Base-by-base conservation (phyloP, 805 yeast species). In the Blastobotrys robertii region DNA sequence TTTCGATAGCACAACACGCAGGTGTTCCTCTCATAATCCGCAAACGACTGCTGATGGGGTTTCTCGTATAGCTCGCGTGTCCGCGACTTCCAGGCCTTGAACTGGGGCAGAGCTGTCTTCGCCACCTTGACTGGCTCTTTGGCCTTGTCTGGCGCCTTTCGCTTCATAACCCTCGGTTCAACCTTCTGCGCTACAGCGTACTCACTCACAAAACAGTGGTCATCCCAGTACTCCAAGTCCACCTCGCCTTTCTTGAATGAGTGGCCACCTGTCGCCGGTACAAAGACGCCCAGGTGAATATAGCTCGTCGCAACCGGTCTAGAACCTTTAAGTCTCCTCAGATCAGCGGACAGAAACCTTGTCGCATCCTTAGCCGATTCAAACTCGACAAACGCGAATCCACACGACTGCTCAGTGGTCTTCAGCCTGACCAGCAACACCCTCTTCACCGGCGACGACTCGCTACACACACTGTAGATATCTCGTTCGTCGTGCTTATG, bases 1-100 rank as follows among this genome's bases (percentile, higher is more conserved):
- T 41, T 25, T 12, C 44, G 34, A n/a, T 12, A 35, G 30, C 44
- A 41, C 12, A 41, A 28, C 35, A 28, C 15, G 14, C 44, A 41
- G 22, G 14, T 30, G 3, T 29, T 13, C 12, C 39, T 7, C 14
- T 35, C 38, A 9, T 11, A 8, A 22, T 35, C 38, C 34, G 14
- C 12, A 31, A 12, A 12, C 34, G 12, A 12, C 34, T 31, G 14
- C 34, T 31, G 34, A n/a, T n/a, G 34, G 14, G 9, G 5, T 30
- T 30, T 31, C 34, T 10, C 14, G 6, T 31, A 7, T n/a, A 12
- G 12, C 14, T 31, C 14, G 34, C 8, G 3, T 31, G 34, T 8
- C 12, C 8, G 15, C 14, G 15, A 31, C 34, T n/a, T 12, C 34
- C 14, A n/a, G 9, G 12, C 12, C 15, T 7, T 7, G 34, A 11